phyloP scores from a whole-genome alignment of 1,284 basidiomycete genomes.

The Sporisorium iseilematis-ciliati region DNA sequence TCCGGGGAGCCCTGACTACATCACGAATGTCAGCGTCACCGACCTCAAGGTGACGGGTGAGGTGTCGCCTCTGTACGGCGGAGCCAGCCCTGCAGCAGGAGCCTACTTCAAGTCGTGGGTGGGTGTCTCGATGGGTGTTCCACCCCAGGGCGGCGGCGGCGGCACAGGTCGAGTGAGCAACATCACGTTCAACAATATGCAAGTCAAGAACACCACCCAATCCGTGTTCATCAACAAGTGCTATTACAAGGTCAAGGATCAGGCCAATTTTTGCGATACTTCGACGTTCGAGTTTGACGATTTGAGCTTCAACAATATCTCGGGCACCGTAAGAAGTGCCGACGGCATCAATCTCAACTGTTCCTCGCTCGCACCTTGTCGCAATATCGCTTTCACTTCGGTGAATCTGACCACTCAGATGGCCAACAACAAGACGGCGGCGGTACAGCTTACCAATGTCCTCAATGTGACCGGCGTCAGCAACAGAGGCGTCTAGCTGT shows the following conservation, averaged over 20 bases:
- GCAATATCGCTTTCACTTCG: slow-evolving; percentile 8
- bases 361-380: slow-evolving; percentile 9
- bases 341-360: slow-evolving; percentile 18
- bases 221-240: slow-evolving; percentile 18
- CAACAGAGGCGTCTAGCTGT: neutral
- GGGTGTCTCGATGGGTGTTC: slow-evolving; percentile 4
- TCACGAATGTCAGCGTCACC: slow-evolving; percentile 13
- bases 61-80: slow-evolving; percentile 5
- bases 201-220: slow-evolving; percentile 11
- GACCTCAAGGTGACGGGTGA: slow-evolving; percentile 6
- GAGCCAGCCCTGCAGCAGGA: neutral
- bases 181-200: slow-evolving; percentile 5
- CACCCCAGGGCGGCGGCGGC: slow-evolving; percentile 9
- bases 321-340: slow-evolving; percentile 12
- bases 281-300: slow-evolving; percentile 19
- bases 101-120: slow-evolving; percentile 15
- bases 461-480: slow-evolving; percentile 11
- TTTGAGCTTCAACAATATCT: slow-evolving; percentile 12
- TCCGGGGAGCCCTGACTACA: slow-evolving; percentile 9
- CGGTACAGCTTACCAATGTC: slow-evolving; percentile 2
- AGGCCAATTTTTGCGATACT: slow-evolving; percentile 20
- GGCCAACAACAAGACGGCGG: slow-evolving; percentile 10
- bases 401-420: slow-evolving; percentile 7
- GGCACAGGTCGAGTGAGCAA: slow-evolving; percentile 9
- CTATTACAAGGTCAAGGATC: slow-evolving; percentile 23